Conservation (phyloP, 164 flowering plant species). For the Nelumbo lutea region DNA sequence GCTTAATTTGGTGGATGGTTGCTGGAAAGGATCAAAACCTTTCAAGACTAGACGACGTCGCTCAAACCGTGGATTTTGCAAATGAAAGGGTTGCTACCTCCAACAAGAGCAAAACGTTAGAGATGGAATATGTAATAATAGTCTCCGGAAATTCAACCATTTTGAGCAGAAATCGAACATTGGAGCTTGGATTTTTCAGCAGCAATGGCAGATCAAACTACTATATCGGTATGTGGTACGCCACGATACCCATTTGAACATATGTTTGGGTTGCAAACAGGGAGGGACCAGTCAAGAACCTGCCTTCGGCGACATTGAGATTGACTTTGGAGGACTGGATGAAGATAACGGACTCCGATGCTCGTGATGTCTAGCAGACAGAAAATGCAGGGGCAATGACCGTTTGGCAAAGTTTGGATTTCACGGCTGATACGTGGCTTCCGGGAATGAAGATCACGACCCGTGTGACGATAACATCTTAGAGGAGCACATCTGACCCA, state of each 20-base stretch:
- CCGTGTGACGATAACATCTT: constrained; percentile 30
- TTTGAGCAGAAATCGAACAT: constrained; percentile 41
- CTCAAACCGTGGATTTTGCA: no score
- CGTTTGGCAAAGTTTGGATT: constrained; percentile 81
- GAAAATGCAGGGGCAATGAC: constrained; percentile 25
- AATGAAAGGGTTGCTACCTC: neutral
- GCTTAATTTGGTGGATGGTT: neutral
- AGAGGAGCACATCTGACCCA: constrained; percentile 61
- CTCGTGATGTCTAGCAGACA: constrained; percentile 39
- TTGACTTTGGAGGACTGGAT: constrained; percentile 32
- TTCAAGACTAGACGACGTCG: neutral
- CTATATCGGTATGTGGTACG: constrained; percentile 65
- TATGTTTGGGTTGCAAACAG: constrained; percentile 90
- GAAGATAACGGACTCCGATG: constrained; percentile 28
- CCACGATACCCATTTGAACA: constrained; percentile 55
- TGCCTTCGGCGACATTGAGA: constrained; percentile 21
- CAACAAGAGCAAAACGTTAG: no score
- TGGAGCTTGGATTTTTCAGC: constrained; percentile 54
- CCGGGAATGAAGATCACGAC: constrained; percentile 78
- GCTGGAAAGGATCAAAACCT: neutral
- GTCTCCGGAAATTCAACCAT: constrained; percentile 35
- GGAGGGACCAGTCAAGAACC: constrained; percentile 30
- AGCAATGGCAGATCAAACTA: constrained; percentile 28
- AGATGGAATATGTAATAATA: no score
- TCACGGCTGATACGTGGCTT: constrained; percentile 75